Percentiles rank a stretch among this genome's conserved stretches.
phyloP scores from a whole-genome alignment of 345 rosid species.

The Camelina hispida region DNA sequence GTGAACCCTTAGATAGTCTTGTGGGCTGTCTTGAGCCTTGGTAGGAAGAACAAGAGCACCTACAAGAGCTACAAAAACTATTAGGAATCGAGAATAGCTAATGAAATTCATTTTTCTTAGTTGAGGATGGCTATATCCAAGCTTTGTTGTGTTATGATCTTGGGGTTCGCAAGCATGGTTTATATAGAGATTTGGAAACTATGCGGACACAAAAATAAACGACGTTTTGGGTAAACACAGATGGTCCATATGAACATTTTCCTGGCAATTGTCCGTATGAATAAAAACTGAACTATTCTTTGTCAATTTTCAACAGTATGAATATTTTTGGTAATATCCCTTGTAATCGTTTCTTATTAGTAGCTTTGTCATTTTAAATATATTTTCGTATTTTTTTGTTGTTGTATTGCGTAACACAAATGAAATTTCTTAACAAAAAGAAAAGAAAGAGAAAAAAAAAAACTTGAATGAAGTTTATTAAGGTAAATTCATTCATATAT shows the following conservation, averaged over 20 bases:
- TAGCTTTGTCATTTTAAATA: background rate
- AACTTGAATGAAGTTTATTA: background rate
- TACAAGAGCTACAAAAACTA: conserved; percentile 16
- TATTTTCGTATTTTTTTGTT: background rate
- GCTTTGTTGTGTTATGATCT: conserved; percentile 26
- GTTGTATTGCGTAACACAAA: background rate
- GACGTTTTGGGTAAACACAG: background rate
- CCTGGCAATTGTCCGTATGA: background rate
- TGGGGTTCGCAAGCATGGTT: background rate
- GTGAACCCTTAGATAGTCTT: conserved; percentile 35
- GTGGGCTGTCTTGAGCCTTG: conserved; percentile 32
- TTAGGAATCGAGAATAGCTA: conserved; percentile 5
- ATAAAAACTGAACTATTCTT: background rate
- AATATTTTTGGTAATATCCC: background rate
- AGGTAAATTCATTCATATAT: background rate
- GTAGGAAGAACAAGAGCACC: conserved; percentile 33
- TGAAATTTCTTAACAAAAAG: background rate
- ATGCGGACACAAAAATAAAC: background rate
- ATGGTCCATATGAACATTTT: background rate
- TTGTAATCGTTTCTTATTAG: background rate
- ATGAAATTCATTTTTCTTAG: conserved; percentile 4
- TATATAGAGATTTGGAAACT: conserved; percentile 10
- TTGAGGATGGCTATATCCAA: background rate
- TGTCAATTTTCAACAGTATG: background rate
- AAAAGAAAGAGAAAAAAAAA: too few species aligned